These are phyloP conservation scores for Pulveroboletus sp. DNA, from an alignment of 1,284 basidiomycete genomes.

Conservation along the genomic window DNA sequence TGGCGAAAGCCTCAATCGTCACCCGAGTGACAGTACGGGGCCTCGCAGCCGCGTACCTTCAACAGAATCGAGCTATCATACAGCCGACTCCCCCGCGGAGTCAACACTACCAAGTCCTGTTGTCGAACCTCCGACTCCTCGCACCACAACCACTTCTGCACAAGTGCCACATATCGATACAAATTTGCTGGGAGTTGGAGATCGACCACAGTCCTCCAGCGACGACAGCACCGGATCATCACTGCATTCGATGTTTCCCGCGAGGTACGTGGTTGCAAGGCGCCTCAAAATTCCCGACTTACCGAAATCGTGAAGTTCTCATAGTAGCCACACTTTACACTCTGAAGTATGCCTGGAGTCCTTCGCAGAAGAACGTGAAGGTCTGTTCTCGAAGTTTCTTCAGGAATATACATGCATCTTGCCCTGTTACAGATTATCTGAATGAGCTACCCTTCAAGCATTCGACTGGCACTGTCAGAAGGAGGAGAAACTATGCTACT, in stretches of 20 bases:
- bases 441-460: constrained; percentile 15
- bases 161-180: constrained; percentile 2
- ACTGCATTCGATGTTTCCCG: constrained; percentile 8
- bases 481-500: constrained; percentile 14
- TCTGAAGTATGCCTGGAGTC: constrained; percentile 15
- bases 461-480: constrained; percentile 9
- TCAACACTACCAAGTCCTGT: constrained; percentile 13
- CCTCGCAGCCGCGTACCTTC: background rate
- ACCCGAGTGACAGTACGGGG: background rate
- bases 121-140: constrained; percentile 17
- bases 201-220: constrained; percentile 1
- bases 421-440: constrained; percentile 9
- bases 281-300: background rate
- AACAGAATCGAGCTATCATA: constrained; percentile 10
- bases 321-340: constrained; percentile 18
- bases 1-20: background rate
- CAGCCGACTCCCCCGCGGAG: constrained; percentile 16
- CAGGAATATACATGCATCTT: background rate
- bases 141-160: background rate
- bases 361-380: constrained; percentile 8
- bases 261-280: constrained; percentile 13
- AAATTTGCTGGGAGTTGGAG: background rate
- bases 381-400: constrained; percentile 11
- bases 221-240: constrained; percentile 14
- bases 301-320: constrained; percentile 12